Evolutionary conservation across 2,329 filamentous ascomycete genomes (phyloP).

Genomic region (Pyricularia sp.): DNA sequence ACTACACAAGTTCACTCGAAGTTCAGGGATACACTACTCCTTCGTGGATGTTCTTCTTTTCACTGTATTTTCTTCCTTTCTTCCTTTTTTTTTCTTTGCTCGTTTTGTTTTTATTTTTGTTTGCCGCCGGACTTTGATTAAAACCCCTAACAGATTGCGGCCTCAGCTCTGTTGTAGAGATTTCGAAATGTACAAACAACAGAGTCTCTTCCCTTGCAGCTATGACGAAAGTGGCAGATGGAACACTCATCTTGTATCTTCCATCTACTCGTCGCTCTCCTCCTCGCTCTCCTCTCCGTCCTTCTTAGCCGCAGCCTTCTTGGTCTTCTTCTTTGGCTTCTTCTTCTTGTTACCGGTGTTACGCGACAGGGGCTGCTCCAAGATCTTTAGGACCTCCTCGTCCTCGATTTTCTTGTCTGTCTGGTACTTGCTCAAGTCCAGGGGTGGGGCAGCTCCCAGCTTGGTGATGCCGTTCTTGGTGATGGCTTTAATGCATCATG

Average conservation of each 20-base stretch:
- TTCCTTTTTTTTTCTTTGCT: constrained; percentile 6
- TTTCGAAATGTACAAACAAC: not conserved
- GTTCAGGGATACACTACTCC: not conserved
- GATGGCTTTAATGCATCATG: constrained; percentile 43
- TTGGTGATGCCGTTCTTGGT: constrained; percentile 94
- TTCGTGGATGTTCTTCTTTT: constrained; percentile 5
- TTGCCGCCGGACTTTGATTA: not conserved
- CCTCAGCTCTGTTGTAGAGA: not conserved
- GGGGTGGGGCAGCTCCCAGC: constrained; percentile 61
- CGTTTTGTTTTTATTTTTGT: not conserved
- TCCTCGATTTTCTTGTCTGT: constrained; percentile 97
- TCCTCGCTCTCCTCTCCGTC: constrained; percentile 19
- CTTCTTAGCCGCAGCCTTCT: constrained; percentile 31
- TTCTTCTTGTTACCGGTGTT: constrained; percentile 90
- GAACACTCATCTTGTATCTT: not conserved
- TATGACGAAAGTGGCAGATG: not conserved
- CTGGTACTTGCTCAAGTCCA: constrained; percentile 74
- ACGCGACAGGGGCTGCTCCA: constrained; percentile 76
- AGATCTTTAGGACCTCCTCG: constrained; percentile 86
- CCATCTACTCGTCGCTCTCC: constrained; percentile 19
- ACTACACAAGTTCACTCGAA: not conserved
- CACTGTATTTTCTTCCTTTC: constrained; percentile 5
- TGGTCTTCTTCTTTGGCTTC: constrained; percentile 66
- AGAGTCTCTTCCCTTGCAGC: not conserved
- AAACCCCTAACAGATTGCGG: not conserved